Conservation (phyloP, 495 filamentous ascomycete genomes). For the Aspergillus wentii region DNA sequence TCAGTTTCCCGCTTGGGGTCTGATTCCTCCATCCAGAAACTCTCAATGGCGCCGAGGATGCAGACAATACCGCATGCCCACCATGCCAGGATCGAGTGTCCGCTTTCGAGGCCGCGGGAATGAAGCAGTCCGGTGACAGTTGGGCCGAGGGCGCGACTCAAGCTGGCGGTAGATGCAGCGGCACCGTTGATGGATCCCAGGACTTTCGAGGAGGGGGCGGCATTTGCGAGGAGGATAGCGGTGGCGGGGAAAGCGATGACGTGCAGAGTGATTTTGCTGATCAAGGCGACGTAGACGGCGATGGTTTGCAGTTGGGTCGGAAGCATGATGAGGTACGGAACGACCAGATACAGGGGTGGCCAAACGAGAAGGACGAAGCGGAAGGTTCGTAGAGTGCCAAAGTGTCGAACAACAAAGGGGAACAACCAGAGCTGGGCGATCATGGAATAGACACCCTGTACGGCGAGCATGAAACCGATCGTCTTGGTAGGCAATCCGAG, state of each 20-base stretch:
- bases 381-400: conserved; percentile 77
- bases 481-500: conserved; percentile 75
- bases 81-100: conserved; percentile 85
- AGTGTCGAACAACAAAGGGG: conserved; percentile 61
- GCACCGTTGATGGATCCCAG: conserved; percentile 90
- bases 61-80: conserved; percentile 81
- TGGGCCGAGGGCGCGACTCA: conserved; percentile 82
- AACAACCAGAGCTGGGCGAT: conserved; percentile 77
- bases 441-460: conserved; percentile 90
- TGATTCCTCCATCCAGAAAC: conserved; percentile 48
- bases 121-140: conserved; percentile 84
- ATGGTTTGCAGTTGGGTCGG: conserved; percentile 63
- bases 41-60: conserved; percentile 60
- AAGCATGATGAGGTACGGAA: conserved; percentile 85
- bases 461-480: conserved; percentile 80
- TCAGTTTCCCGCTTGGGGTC: conserved; percentile 27
- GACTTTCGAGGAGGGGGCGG: conserved; percentile 71
- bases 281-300: conserved; percentile 67
- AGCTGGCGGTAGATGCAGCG: conserved; percentile 84
- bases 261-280: conserved; percentile 85
- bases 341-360: conserved; percentile 81
- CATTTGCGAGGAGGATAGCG: conserved; percentile 78
- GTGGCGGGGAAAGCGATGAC: conserved; percentile 83
- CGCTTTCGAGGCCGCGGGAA: conserved; percentile 67
- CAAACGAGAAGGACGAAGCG: conserved; percentile 73